Percentiles rank a stretch among this genome's conserved stretches.
Evolutionary conservation across 306 rosid species (phyloP).

Genomic region (Prunus persica): Prunus_persica_NCBIv2 NC_034009.1:32458001-32458500

Average conservation of each 20-base stretch:
- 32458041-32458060: not conserved
- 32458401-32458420: not conserved
- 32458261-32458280: not conserved
- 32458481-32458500: slow-evolving; percentile 41
- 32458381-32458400: not conserved
- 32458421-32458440: not conserved
- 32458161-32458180: not conserved
- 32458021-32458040: not conserved
- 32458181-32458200: not conserved
- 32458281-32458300: not conserved
- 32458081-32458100: not conserved
- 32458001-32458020: not conserved
- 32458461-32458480: slow-evolving; percentile 46
- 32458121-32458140: not conserved
- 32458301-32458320: not conserved
- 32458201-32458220: not conserved
- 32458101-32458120: not conserved
- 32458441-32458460: not conserved
- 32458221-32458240: not conserved
- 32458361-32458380: not conserved
- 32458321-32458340: not conserved
- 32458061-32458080: not conserved
- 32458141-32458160: not conserved
- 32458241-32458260: not conserved
- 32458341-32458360: not conserved